A percentile compares a stretch with the other conserved stretches of the same genome.
These are phyloP conservation scores for Mycena filopes DNA, from an alignment of 768 basidiomycete genomes.

Conservation along the genomic window DNA sequence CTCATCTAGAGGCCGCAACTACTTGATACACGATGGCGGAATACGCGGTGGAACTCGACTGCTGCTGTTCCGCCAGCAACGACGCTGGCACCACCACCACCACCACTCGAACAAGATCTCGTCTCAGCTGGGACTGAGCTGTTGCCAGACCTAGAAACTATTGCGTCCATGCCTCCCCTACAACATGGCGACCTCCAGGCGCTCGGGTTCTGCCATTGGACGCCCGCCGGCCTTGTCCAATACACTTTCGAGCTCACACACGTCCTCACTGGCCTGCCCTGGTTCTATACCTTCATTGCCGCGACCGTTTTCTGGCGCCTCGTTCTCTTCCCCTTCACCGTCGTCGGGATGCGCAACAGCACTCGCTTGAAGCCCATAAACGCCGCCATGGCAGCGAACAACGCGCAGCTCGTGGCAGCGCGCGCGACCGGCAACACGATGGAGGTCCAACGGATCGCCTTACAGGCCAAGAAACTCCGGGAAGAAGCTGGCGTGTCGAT, in stretches of 20 bases:
- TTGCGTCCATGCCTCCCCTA: constrained; percentile 51
- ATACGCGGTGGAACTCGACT: constrained; percentile 29
- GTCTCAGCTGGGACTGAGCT: background rate
- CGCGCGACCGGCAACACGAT: constrained; percentile 48
- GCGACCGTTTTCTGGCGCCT: constrained; percentile 72
- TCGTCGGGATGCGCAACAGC: constrained; percentile 66
- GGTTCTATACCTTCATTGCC: constrained; percentile 85
- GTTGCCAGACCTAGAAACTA: constrained; percentile 3
- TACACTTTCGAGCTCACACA: constrained; percentile 76
- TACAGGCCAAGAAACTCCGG: constrained; percentile 67
- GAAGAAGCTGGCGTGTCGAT: constrained; percentile 74
- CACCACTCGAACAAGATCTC: background rate
- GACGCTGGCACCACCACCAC: background rate
- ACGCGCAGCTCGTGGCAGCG: constrained; percentile 53
- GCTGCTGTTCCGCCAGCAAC: constrained; percentile 7
- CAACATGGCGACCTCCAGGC: constrained; percentile 80
- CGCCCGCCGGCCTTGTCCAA: constrained; percentile 71
- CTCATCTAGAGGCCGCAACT: constrained; percentile 28
- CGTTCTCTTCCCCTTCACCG: constrained; percentile 67
- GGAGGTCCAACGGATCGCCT: constrained; percentile 64
- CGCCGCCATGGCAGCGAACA: constrained; percentile 60
- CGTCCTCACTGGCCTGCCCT: constrained; percentile 76
- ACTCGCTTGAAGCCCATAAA: constrained; percentile 71
- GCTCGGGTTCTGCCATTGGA: constrained; percentile 71
- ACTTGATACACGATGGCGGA: constrained; percentile 25